Conservation (phyloP, 495 filamentous ascomycete species). For the Cetradonia linearis region DNA sequence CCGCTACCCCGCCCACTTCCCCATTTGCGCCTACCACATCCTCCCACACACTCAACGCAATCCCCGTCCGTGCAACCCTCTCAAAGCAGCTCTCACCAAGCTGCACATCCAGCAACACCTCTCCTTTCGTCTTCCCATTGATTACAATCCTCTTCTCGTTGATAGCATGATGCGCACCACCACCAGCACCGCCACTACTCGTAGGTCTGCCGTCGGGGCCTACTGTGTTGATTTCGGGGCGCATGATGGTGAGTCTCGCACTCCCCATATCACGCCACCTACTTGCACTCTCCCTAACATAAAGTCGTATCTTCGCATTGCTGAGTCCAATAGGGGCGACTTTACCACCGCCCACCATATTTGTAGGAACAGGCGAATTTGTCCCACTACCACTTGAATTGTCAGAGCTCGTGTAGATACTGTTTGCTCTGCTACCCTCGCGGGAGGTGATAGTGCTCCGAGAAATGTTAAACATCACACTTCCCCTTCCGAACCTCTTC, state of each 20-base stretch:
- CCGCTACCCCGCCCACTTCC: conserved; percentile 51
- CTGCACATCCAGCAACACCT: conserved; percentile 70
- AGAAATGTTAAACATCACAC: conserved; percentile 69
- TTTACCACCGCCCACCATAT: conserved; percentile 44
- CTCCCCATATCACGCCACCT: conserved; percentile 89
- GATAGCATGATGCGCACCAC: conserved; percentile 24
- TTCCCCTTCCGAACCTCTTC: conserved; percentile 54
- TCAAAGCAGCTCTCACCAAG: conserved; percentile 78
- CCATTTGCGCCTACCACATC: conserved; percentile 63
- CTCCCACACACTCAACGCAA: conserved; percentile 80
- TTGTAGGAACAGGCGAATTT: conserved; percentile 49
- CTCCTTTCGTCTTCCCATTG: conserved; percentile 51
- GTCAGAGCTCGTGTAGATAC: conserved; percentile 49
- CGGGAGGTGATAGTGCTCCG: conserved; percentile 49
- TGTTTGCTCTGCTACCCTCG: conserved; percentile 45
- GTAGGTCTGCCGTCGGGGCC: conserved; percentile 12
- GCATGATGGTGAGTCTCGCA: conserved; percentile 67
- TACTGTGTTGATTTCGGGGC: conserved; percentile 30
- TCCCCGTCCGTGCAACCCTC: conserved; percentile 67
- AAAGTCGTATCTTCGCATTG: conserved; percentile 73
- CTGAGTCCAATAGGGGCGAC: conserved; percentile 50
- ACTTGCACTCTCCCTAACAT: conserved; percentile 60
- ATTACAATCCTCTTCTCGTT: conserved; percentile 78
- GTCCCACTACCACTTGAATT: conserved; percentile 32
- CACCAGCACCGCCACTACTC: conserved; percentile 1